Percentiles rank a stretch among this genome's conserved stretches.
These are phyloP conservation scores for Brassica nigra DNA, from an alignment of 345 rosid genomes.

Conservation along the genomic window DNA sequence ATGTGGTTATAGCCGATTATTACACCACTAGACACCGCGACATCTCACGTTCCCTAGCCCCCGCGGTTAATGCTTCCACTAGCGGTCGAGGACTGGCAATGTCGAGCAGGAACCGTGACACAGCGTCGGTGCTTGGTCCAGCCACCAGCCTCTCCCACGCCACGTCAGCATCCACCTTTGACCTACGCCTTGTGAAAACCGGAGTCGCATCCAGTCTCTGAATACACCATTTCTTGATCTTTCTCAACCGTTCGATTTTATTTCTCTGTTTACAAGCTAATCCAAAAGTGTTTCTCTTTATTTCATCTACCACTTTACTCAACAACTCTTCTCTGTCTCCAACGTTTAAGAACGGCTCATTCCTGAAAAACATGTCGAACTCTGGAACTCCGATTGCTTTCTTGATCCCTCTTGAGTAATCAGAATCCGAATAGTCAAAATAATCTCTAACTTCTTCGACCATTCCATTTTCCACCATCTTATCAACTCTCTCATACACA, in stretches of 20 bases:
- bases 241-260: constrained; percentile 59
- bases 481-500: constrained; percentile 60
- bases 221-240: constrained; percentile 58
- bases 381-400: constrained; percentile 78
- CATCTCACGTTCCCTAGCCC: constrained; percentile 31
- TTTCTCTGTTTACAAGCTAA: constrained; percentile 60
- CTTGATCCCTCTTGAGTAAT: constrained; percentile 57
- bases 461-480: constrained; percentile 66
- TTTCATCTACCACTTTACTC: constrained; percentile 48
- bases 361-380: constrained; percentile 54
- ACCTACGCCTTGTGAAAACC: constrained; percentile 47
- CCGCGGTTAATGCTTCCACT: background rate
- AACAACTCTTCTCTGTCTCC: constrained; percentile 41
- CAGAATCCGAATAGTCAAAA: constrained; percentile 45
- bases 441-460: constrained; percentile 62
- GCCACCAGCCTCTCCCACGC: constrained; percentile 64
- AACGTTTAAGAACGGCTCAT: constrained; percentile 39
- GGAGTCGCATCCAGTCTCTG: constrained; percentile 66
- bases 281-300: constrained; percentile 54
- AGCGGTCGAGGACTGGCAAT: constrained; percentile 17
- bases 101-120: constrained; percentile 49
- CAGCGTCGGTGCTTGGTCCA: constrained; percentile 49
- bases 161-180: constrained; percentile 48
- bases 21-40: constrained; percentile 47
- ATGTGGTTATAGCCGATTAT: constrained; percentile 10